Evolutionary conservation across 73 alveolate genomes (phyloP).

Genomic region (Paramecium caudatum): DNA sequence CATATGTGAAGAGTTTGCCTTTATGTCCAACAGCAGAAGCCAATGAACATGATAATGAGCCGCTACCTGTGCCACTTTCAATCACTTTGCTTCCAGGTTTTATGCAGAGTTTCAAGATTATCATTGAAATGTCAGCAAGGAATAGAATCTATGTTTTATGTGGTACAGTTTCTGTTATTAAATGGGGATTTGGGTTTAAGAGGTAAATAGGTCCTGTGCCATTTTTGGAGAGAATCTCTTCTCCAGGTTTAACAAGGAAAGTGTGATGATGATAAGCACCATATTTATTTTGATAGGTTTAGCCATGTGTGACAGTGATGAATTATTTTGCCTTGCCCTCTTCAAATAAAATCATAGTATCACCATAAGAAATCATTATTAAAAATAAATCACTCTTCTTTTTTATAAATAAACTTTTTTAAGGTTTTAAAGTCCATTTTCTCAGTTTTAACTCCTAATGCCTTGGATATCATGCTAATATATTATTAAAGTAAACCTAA

Average conservation of each 20-base stretch:
- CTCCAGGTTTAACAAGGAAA: slow-evolving; percentile 35
- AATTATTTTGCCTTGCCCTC: slow-evolving; percentile 43
- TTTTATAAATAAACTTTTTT: slow-evolving; percentile 9
- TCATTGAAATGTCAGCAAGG: slow-evolving; percentile 96
- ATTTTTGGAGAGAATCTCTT: slow-evolving; percentile 49
- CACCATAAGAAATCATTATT: slow-evolving; percentile 48
- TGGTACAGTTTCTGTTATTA: slow-evolving; percentile 80
- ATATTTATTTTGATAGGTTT: slow-evolving; percentile 46
- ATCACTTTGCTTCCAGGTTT: slow-evolving; percentile 84
- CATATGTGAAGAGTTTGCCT: slow-evolving; percentile 97
- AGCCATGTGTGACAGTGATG: slow-evolving; percentile 49
- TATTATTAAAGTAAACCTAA: neutral
- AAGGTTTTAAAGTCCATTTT: neutral
- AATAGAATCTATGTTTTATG: slow-evolving; percentile 96
- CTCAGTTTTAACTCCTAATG: neutral
- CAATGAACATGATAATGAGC: slow-evolving; percentile 90
- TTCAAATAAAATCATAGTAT: slow-evolving; percentile 25
- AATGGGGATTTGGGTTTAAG: slow-evolving; percentile 83
- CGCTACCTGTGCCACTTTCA: slow-evolving; percentile 99
- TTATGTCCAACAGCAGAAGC: slow-evolving; percentile 86
- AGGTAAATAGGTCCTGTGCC: slow-evolving; percentile 78
- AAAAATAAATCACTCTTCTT: neutral
- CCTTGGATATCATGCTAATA: neutral
- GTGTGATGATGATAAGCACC: slow-evolving; percentile 66
- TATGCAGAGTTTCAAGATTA: slow-evolving; percentile 81